phyloP scores from a whole-genome alignment of 148 eudicot species.

The Camellia sinensis region DNA sequence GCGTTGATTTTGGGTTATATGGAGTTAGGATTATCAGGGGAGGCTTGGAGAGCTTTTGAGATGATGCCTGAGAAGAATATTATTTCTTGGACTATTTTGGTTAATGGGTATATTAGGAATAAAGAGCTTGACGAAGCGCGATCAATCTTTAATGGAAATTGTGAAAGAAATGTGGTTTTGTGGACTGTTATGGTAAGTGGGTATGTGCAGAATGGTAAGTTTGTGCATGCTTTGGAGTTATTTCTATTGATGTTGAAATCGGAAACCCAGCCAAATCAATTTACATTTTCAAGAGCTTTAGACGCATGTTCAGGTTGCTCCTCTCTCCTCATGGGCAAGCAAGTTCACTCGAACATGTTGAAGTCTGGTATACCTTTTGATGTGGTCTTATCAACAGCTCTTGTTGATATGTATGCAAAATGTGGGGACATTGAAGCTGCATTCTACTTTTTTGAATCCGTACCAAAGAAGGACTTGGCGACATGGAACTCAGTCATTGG shows the following conservation, averaged over 20 bases:
- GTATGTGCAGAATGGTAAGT: conserved; percentile 36
- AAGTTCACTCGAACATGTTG: conserved; percentile 49
- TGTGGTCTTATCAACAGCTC: conserved; percentile 53
- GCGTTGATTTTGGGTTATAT: conserved; percentile 66
- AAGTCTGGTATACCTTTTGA: conserved; percentile 51
- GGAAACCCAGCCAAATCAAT: conserved; percentile 48
- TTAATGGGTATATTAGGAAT: conserved; percentile 57
- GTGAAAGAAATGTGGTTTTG: conserved; percentile 50
- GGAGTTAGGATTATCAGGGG: conserved; percentile 51
- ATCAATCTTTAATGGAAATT: conserved; percentile 40
- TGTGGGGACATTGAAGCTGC: conserved; percentile 74
- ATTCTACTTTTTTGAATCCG: conserved; percentile 38
- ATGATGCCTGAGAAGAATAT: conserved; percentile 52
- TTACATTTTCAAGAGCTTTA: conserved; percentile 59
- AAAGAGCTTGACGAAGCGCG: conserved; percentile 44
- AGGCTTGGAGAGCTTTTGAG: conserved; percentile 50
- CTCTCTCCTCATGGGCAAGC: conserved; percentile 51
- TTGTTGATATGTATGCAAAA: conserved; percentile 71
- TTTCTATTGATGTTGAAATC: conserved; percentile 50
- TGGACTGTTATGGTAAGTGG: conserved; percentile 85
- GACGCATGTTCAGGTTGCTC: conserved; percentile 75
- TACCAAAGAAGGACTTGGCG: conserved; percentile 39
- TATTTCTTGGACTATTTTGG: conserved; percentile 61
- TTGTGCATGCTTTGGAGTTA: conserved; percentile 45
- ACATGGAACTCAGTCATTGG: conserved; percentile 76